phyloP scores from a whole-genome alignment of 495 filamentous ascomycete species.

The Aspergillus hancockii region DNA sequence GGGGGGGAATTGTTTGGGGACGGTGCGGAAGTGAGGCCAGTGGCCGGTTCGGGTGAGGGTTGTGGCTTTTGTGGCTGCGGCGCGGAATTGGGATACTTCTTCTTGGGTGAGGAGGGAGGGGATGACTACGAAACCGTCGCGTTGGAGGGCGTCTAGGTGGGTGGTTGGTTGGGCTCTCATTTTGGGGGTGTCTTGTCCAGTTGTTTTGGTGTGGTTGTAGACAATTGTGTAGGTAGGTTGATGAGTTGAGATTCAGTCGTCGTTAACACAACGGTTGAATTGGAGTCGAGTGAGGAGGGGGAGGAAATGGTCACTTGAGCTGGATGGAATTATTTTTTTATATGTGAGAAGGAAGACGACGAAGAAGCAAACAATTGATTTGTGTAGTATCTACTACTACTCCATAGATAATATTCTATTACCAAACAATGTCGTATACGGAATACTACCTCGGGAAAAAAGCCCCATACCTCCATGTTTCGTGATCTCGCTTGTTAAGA shows the following conservation, averaged over 20 bases:
- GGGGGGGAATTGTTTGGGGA: constrained; percentile 85
- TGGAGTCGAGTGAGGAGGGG: not conserved
- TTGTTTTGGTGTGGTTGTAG: not conserved
- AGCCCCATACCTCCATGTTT: constrained; percentile 1
- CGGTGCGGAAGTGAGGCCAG: constrained; percentile 79
- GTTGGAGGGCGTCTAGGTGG: constrained; percentile 44
- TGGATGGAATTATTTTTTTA: not conserved
- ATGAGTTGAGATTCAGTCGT: not conserved
- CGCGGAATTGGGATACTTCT: constrained; percentile 55
- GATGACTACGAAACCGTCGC: constrained; percentile 51
- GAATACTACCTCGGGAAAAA: constrained; percentile 10
- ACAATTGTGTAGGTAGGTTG: not conserved
- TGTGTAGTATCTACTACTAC: not conserved
- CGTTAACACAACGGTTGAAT: not conserved
- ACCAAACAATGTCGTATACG: constrained; percentile 11
- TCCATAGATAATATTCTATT: not conserved
- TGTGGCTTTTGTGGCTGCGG: constrained; percentile 53
- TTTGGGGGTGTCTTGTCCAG: constrained; percentile 5
- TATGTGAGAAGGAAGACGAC: not conserved
- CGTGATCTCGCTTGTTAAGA: not conserved
- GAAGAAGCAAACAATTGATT: not conserved
- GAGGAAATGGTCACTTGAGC: not conserved
- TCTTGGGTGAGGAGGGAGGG: constrained; percentile 47
- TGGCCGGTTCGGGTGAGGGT: constrained; percentile 57
- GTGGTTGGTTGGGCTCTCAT: constrained; percentile 23